Base-by-base conservation (phyloP, 202 grass and related monocot species). In the Setaria viridis region DNA sequence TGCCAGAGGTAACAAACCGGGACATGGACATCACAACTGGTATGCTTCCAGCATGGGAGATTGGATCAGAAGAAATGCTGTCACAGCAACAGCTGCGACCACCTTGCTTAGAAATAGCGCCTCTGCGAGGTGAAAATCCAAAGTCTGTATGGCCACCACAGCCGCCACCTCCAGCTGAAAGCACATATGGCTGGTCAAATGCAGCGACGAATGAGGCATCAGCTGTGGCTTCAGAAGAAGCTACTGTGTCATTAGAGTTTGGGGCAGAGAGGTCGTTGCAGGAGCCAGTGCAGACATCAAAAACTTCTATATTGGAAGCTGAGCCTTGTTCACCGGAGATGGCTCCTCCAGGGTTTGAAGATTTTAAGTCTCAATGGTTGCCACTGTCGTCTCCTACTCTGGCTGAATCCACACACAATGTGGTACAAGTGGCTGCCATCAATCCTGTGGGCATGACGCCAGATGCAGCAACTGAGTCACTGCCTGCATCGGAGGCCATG, bases 331-430 rank as follows among this genome's bases (percentile, higher is more conserved):
- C 74, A 13, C 67, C 50, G 2, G 80, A 87, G 33, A 87, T 73
- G 74, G 88, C 73, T 49, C 84, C 88, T 73, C 84, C 84, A 2
- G 88, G 88, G 2, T 90, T 86, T 59, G 67, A 86, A 69, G 65
- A 74, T 43, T 87, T 57, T 67, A 79, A 83, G 37, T 84, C 81
- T 30, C 67, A 77, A 51, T 84, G 70, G 80, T 32, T 74, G 77
- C 47, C 80, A 80, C 20, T 62, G 37, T 11, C 51, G 48, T 29
- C 80, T 59, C 42, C 62, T 63, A 66, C 5, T 48, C 67, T 55
- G 51, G 56, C 29, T 16, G 35, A 81, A 85, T 85, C 64, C 49
- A 47, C 77, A 48, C 33, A 67, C 54, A 68, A 43, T 82, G 48
- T 60, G 83, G 48, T 47, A 78, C 60, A 73, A 54, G 20, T 20